phyloP scores from a whole-genome alignment of 305 asterid genomes.

The Ilex paraguariensis region DNA sequence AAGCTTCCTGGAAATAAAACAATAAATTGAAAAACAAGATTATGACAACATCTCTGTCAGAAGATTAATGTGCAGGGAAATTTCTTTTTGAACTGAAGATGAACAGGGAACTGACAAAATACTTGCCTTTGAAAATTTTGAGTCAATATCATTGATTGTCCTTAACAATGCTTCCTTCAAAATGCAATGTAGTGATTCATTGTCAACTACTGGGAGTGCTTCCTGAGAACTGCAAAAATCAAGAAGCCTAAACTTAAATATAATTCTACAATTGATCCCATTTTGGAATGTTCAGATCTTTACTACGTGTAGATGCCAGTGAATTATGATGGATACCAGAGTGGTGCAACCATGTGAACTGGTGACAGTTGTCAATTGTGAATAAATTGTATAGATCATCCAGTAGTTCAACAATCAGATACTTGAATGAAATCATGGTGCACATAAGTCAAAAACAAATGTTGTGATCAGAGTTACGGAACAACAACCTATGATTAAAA shows the following conservation, averaged over 20 bases:
- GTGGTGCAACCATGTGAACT: too few relatives aligned
- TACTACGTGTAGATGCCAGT: too few relatives aligned
- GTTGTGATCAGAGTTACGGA: too few relatives aligned
- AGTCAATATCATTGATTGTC: constrained; percentile 27
- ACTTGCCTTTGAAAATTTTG: constrained; percentile 51
- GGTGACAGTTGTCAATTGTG: too few relatives aligned
- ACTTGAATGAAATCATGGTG: too few relatives aligned
- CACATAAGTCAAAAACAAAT: too few relatives aligned
- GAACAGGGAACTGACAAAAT: constrained; percentile 13
- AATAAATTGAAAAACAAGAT: constrained; percentile 16
- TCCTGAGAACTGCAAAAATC: constrained; percentile 25
- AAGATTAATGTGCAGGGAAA: constrained; percentile 7
- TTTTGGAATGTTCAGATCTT: background rate
- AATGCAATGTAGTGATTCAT: constrained; percentile 24
- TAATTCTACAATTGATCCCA: too few relatives aligned
- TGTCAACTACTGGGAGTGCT: constrained; percentile 16
- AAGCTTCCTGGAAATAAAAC: constrained; percentile 49
- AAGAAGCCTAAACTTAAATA: background rate
- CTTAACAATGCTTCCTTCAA: constrained; percentile 44
- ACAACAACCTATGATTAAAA: too few relatives aligned
- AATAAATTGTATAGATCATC: too few relatives aligned
- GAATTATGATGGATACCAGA: too few relatives aligned
- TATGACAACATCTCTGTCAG: background rate
- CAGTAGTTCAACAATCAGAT: too few relatives aligned
- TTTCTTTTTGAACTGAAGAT: background rate